phyloP scores from a whole-genome alignment of 208 protist species.

The Leishmania lainsoni region DNA sequence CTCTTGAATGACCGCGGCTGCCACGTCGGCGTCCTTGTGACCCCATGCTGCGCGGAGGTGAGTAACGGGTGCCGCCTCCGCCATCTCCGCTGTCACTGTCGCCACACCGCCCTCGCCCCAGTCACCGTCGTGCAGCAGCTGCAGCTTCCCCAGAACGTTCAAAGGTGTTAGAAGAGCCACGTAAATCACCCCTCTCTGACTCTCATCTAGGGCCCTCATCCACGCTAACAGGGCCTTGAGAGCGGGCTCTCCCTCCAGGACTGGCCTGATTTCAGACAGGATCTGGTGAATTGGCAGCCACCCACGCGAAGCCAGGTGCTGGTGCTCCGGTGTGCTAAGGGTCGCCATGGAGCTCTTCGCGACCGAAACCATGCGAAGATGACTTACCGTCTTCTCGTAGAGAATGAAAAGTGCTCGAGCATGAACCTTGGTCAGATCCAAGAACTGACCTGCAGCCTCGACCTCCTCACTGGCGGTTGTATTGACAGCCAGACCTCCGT shows the following conservation, averaged over 20 bases:
- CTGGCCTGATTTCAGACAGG: conserved; percentile 6
- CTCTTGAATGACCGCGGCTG: conserved; percentile 20
- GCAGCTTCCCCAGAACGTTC: conserved; percentile 18
- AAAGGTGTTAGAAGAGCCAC: conserved; percentile 17
- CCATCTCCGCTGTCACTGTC: neutral
- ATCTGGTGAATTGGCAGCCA: conserved; percentile 20
- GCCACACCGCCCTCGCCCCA: neutral
- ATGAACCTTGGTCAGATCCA: conserved; percentile 15
- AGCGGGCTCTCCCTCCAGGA: neutral
- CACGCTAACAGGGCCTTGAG: conserved; percentile 19
- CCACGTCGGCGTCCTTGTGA: conserved; percentile 22
- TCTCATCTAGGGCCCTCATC: neutral
- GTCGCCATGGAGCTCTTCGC: neutral
- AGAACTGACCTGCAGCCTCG: neutral
- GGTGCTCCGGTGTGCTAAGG: neutral
- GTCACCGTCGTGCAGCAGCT: conserved; percentile 20
- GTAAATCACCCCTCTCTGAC: neutral
- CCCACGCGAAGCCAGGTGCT: conserved; percentile 11
- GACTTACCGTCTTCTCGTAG: conserved; percentile 15
- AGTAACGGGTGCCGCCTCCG: conserved; percentile 6
- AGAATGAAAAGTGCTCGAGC: conserved; percentile 7
- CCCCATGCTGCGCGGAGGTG: conserved; percentile 40
- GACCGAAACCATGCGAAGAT: conserved; percentile 6
- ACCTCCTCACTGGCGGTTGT: too few species aligned
- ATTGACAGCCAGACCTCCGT: too few species aligned